Conservation (phyloP, 768 basidiomycete genomes). For the Boletus rubropictus region DNA sequence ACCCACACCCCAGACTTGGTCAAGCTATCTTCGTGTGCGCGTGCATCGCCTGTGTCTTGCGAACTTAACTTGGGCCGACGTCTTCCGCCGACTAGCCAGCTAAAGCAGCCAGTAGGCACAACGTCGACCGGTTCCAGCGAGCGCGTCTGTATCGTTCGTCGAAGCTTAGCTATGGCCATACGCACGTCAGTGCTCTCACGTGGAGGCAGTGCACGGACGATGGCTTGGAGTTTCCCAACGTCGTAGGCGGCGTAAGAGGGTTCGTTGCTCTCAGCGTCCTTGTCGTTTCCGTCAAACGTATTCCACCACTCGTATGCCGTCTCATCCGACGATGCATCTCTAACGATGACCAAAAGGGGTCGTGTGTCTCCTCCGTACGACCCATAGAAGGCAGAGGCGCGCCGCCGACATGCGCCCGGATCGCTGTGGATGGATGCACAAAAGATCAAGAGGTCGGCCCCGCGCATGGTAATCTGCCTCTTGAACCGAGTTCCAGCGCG, state of each 20-base stretch:
- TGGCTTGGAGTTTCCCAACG: conserved; percentile 10
- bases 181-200: neutral
- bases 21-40: conserved; percentile 14
- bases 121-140: conserved; percentile 22
- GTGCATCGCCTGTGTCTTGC: neutral
- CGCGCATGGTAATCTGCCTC: conserved; percentile 19
- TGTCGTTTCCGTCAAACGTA: conserved; percentile 4
- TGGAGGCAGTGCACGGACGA: conserved; percentile 22
- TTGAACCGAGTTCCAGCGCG: conserved; percentile 21
- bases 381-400: conserved; percentile 13
- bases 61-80: conserved; percentile 5
- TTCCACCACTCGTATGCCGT: conserved; percentile 22
- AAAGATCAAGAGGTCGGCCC: conserved; percentile 24
- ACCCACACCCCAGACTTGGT: conserved; percentile 15
- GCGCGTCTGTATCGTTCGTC: conserved; percentile 17
- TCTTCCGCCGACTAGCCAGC: conserved; percentile 10
- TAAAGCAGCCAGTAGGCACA: conserved; percentile 18
- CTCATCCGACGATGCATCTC: conserved; percentile 17
- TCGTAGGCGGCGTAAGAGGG: neutral
- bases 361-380: conserved; percentile 26
- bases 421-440: conserved; percentile 13
- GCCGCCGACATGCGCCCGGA: conserved; percentile 4
- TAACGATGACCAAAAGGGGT: conserved; percentile 22
- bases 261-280: neutral
- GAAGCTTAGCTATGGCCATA: conserved; percentile 7